Evolutionary conservation across 2,329 filamentous ascomycete genomes (phyloP).

Genomic region (Diaporthe ampelina): DNA sequence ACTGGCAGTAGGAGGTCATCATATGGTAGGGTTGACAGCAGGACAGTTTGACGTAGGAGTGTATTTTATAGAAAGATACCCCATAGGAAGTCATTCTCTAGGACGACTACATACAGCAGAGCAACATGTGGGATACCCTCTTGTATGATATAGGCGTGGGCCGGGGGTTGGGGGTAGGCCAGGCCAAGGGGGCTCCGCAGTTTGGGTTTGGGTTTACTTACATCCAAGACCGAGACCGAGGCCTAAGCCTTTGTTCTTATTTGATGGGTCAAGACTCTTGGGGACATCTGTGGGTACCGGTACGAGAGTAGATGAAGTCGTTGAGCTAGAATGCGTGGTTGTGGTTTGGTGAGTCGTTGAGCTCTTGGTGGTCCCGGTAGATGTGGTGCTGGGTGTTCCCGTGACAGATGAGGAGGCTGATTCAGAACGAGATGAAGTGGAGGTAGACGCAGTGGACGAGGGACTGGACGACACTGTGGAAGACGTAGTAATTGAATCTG

Average conservation of each 20-base stretch:
- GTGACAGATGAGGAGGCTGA: not conserved
- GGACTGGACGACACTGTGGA: no score
- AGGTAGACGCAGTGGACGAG: not conserved
- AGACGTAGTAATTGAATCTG: no score
- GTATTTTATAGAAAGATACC: not conserved
- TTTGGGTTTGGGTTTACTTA: not conserved
- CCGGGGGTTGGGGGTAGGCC: not conserved
- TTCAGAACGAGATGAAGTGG: not conserved
- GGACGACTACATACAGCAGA: not conserved
- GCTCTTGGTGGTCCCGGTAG: not conserved
- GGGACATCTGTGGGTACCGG: not conserved
- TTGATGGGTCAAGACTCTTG: not conserved
- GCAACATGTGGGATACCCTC: not conserved
- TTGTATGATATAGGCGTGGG: not conserved
- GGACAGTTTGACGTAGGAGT: no score
- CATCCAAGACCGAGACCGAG: not conserved
- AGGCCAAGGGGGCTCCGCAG: not conserved
- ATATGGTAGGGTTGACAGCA: no score
- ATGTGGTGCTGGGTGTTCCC: not conserved
- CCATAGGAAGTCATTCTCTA: not conserved
- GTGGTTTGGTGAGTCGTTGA: not conserved
- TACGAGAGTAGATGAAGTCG: not conserved
- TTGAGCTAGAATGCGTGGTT: not conserved
- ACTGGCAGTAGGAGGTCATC: no score
- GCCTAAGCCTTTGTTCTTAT: not conserved